These are phyloP conservation scores for Euphrasia arctica DNA, from an alignment of 305 asterid species.

Conservation along the genomic window DNA sequence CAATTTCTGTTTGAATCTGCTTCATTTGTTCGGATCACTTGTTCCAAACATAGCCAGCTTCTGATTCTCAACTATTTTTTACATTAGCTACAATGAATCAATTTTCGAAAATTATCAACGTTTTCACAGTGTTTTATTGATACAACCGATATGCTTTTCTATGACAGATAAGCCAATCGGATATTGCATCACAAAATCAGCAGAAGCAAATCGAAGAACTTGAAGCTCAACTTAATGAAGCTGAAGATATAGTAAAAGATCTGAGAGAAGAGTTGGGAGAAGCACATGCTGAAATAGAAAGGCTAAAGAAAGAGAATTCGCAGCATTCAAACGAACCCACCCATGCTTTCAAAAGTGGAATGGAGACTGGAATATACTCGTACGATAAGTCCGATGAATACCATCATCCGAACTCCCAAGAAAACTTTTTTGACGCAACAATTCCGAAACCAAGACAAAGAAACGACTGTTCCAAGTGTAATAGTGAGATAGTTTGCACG, in stretches of 20 bases:
- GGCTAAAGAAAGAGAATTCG: constrained; percentile 38
- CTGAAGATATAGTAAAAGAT: constrained; percentile 83
- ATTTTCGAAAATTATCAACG: not conserved
- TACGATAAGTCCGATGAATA: not conserved
- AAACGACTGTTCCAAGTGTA: constrained; percentile 33
- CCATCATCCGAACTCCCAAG: constrained; percentile 19
- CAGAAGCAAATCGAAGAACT: constrained; percentile 79
- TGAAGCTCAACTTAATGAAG: constrained; percentile 92
- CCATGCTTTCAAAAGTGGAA: constrained; percentile 25
- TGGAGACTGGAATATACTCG: constrained; percentile 24
- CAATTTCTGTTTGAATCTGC: too few species aligned
- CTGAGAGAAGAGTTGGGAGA: constrained; percentile 74
- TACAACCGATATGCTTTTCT: constrained; percentile 18
- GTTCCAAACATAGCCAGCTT: not conserved
- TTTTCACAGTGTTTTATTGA: not conserved
- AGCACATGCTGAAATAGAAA: constrained; percentile 57
- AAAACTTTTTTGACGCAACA: constrained; percentile 28
- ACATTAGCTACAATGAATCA: too few species aligned
- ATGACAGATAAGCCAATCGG: constrained; percentile 58
- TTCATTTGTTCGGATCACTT: not conserved
- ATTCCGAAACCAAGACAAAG: constrained; percentile 26
- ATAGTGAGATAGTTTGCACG: constrained; percentile 29
- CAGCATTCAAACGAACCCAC: constrained; percentile 33
- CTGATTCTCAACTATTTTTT: too few species aligned
- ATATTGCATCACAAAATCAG: constrained; percentile 47